Conservation (phyloP, 768 basidiomycete species). For the Cystoderma amianthinum region DNA sequence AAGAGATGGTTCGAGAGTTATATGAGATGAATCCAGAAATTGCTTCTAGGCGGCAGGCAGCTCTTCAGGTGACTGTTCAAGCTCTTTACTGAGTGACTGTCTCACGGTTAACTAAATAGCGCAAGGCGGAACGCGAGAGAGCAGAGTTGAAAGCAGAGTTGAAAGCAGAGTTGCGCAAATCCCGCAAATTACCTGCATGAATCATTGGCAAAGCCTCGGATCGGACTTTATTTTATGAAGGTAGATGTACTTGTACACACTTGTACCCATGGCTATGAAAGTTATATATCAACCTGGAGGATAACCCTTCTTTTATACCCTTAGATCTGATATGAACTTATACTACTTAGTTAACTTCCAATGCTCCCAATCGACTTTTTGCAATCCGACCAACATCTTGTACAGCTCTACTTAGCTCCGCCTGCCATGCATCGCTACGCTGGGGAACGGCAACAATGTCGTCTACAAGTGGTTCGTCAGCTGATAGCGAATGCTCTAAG, state of each 20-base stretch:
- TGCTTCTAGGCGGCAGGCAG: constrained; percentile 45
- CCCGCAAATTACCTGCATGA: too few species aligned
- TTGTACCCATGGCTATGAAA: not conserved
- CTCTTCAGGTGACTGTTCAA: constrained; percentile 35
- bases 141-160: too few species aligned
- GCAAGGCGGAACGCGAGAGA: constrained; percentile 24
- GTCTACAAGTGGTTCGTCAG: constrained; percentile 30
- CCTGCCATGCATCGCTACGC: constrained; percentile 45
- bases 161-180: too few species aligned
- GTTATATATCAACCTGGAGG: not conserved
- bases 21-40: constrained; percentile 55
- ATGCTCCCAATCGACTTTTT: constrained; percentile 48
- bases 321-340: not conserved
- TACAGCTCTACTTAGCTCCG: constrained; percentile 69
- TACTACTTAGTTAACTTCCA: constrained; percentile 29
- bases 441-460: constrained; percentile 28
- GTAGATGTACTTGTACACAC: constrained; percentile 2
- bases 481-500: constrained; percentile 41
- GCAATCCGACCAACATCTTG: constrained; percentile 73
- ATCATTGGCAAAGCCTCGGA: too few species aligned
- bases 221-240: constrained; percentile 1
- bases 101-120: constrained; percentile 6
- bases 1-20: constrained; percentile 50
- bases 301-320: too few species aligned
- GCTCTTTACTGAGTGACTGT: not conserved